Conservation (phyloP, 352 stramenopile species). For the Phytophthora ohioensis region DNA sequence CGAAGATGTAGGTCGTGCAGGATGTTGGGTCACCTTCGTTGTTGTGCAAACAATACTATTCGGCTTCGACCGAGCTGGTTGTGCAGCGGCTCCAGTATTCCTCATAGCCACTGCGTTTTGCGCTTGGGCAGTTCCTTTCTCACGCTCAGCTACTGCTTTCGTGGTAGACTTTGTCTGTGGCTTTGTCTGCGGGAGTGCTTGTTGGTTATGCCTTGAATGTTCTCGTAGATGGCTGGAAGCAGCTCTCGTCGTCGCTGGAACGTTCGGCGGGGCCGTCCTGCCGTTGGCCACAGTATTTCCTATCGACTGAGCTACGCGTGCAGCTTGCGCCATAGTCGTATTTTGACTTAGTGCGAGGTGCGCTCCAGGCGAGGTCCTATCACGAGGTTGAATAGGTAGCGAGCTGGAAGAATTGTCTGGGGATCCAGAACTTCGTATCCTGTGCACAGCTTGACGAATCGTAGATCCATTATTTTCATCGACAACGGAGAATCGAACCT, state of each 20-base stretch:
- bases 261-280: neutral
- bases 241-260: neutral
- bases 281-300: neutral
- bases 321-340: neutral
- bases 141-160: neutral
- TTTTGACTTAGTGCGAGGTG: neutral
- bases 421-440: slow-evolving; percentile 9
- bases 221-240: neutral
- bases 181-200: neutral
- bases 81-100: neutral
- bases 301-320: neutral
- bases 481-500: slow-evolving; percentile 49
- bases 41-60: neutral
- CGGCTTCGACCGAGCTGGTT: neutral
- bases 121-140: neutral
- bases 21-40: neutral
- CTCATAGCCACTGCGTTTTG: neutral
- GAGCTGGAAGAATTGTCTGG: slow-evolving; percentile 14
- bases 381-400: neutral
- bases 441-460: slow-evolving; percentile 40
- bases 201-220: neutral
- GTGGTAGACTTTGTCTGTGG: neutral
- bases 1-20: neutral
- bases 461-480: slow-evolving; percentile 32
- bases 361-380: neutral